Conservation (phyloP, 495 filamentous ascomycete species). For the Neurospora sp. region DNA sequence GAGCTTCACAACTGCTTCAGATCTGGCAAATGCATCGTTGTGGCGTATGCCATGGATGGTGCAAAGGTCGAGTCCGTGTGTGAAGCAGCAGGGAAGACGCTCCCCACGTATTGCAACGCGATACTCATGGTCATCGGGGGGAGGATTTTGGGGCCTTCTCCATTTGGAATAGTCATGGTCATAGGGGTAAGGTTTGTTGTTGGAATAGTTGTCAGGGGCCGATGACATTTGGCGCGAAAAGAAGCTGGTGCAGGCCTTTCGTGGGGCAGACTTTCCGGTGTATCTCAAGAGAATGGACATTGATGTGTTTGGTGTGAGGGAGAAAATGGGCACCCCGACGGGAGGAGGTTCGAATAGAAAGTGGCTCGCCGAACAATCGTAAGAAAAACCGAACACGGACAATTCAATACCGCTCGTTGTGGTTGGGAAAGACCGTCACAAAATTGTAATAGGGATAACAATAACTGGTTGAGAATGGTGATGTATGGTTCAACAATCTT, state of each 20-base stretch:
- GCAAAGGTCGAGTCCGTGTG: not conserved
- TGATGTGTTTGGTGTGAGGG: not conserved
- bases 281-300: not conserved
- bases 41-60: not conserved
- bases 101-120: not conserved
- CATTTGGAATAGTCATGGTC: not conserved
- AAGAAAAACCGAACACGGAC: no score
- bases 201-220: not conserved
- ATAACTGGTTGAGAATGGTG: no score
- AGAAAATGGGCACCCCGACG: not conserved
- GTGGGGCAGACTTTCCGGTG: not conserved
- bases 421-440: no score
- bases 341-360: not conserved
- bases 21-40: not conserved
- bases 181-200: not conserved
- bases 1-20: not conserved
- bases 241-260: not conserved
- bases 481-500: no score
- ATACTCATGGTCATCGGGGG: not conserved
- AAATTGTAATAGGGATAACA: no score
- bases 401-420: no score
- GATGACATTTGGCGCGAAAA: not conserved
- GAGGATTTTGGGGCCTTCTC: no score
- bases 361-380: no score
- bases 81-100: not conserved